phyloP scores from a whole-genome alignment of 345 rosid genomes.

The Brassica juncea region DNA sequence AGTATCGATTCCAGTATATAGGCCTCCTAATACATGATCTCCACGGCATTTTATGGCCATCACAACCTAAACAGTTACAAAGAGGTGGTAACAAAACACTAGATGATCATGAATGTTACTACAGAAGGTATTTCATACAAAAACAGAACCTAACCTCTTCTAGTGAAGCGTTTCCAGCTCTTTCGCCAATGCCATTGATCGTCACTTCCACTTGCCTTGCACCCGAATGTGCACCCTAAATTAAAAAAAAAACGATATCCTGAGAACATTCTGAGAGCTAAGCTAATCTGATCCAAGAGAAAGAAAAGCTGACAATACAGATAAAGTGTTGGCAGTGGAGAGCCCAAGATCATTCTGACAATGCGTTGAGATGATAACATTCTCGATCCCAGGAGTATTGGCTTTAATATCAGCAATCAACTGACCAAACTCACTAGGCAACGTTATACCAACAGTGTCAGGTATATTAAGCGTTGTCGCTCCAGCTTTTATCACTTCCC shows the following conservation, averaged over 20 bases:
- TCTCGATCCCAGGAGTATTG: slow-evolving; percentile 84
- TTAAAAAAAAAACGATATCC: not conserved
- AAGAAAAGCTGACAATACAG: slow-evolving; percentile 47
- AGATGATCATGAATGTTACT: not conserved
- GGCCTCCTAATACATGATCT: slow-evolving; percentile 73
- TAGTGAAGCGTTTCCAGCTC: slow-evolving; percentile 98
- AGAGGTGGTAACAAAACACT: not conserved
- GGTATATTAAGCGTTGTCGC: slow-evolving; percentile 94
- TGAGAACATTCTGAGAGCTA: not conserved
- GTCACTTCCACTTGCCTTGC: slow-evolving; percentile 97
- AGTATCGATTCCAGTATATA: slow-evolving; percentile 73
- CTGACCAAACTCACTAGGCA: slow-evolving; percentile 79
- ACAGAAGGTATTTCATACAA: not conserved
- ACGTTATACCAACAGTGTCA: slow-evolving; percentile 88
- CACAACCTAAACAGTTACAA: slow-evolving; percentile 56
- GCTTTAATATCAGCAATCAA: slow-evolving; percentile 87
- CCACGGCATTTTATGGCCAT: slow-evolving; percentile 93
- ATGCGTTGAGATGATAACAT: slow-evolving; percentile 87
- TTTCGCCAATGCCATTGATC: slow-evolving; percentile 95
- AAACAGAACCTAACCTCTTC: slow-evolving; percentile 67
- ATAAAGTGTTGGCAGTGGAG: slow-evolving; percentile 91
- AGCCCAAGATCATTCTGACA: slow-evolving; percentile 99
- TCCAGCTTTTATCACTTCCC: slow-evolving; percentile 93
- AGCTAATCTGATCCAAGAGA: not conserved
- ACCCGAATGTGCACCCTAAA: slow-evolving; percentile 87